A percentile compares a stretch with the other conserved stretches of the same genome.
phyloP scores from a whole-genome alignment of 148 eudicot species.

The Selenicereus undatus region DNA sequence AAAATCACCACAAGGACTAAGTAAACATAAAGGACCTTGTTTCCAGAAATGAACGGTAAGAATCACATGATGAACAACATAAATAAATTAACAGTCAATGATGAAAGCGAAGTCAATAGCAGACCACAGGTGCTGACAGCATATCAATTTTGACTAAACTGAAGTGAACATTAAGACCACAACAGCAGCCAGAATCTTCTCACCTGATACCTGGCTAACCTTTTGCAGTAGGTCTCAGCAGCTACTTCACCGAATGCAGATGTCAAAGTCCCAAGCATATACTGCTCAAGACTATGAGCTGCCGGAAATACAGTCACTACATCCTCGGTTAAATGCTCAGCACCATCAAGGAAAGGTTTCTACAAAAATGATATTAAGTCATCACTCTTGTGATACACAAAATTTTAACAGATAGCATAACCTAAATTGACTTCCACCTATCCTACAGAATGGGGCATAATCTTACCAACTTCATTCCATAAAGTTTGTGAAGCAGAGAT shows the following conservation, averaged over 20 bases:
- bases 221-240: conserved; percentile 66
- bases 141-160: neutral
- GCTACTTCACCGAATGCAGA: conserved; percentile 77
- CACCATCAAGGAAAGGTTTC: conserved; percentile 87
- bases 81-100: neutral
- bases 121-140: conserved; percentile 5
- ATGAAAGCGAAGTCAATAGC: neutral
- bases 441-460: conserved; percentile 2
- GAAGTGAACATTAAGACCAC: neutral
- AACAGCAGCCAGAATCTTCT: conserved; percentile 21
- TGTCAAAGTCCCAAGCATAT: conserved; percentile 48
- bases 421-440: neutral
- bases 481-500: conserved; percentile 90
- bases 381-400: conserved; percentile 10
- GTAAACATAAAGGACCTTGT: neutral
- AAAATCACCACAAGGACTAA: neutral
- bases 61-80: neutral
- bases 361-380: conserved; percentile 32
- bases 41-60: neutral
- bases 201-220: conserved; percentile 80
- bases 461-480: conserved; percentile 86
- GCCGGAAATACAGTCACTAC: conserved; percentile 92
- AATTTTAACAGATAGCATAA: neutral
- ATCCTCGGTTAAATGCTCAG: conserved; percentile 97
- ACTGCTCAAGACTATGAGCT: conserved; percentile 91